A percentile compares a stretch with the other conserved stretches of the same genome.
phyloP scores from a whole-genome alignment of 163 green algal genomes.

The Coccomyxa subellipsoidea region DNA sequence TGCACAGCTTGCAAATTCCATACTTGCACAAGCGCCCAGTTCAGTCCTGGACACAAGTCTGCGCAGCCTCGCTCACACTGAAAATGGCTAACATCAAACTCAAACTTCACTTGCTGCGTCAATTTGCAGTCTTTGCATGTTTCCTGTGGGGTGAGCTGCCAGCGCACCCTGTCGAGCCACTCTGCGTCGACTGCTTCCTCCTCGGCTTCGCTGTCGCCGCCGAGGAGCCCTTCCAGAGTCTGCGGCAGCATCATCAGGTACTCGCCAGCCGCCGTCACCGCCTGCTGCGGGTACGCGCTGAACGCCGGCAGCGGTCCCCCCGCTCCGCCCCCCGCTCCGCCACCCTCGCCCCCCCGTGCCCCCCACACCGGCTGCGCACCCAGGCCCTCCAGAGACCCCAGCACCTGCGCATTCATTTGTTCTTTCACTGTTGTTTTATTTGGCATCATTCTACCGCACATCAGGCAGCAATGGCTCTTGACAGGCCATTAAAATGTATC shows the following conservation, averaged over 20 bases:
- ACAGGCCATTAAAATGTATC: too few relatives aligned
- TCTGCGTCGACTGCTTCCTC: conserved; percentile 60
- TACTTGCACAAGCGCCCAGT: too few relatives aligned
- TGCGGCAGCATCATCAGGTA: conserved; percentile 91
- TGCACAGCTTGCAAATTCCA: too few relatives aligned
- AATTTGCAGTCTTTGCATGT: too few relatives aligned
- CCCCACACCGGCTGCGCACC: conserved; percentile 55
- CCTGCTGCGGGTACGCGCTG: conserved; percentile 78
- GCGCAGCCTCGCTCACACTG: too few relatives aligned
- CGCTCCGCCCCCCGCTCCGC: too few relatives aligned
- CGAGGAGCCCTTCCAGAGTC: conserved; percentile 73
- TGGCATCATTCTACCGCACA: too few relatives aligned
- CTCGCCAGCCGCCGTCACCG: conserved; percentile 72
- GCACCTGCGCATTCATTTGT: conserved; percentile 34
- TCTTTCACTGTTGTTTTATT: too few relatives aligned
- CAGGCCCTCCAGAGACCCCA: conserved; percentile 42
- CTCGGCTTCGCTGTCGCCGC: conserved; percentile 13
- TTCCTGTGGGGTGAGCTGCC: neutral
- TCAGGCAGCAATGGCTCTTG: too few relatives aligned
- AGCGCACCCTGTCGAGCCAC: conserved; percentile 75
- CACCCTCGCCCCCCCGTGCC: conserved; percentile 26
- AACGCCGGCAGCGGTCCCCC: conserved; percentile 71
- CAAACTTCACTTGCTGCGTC: too few relatives aligned
- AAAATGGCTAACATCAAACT: too few relatives aligned
- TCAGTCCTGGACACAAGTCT: too few relatives aligned